Conservation (phyloP, 1,284 basidiomycete genomes). For the Schizophyllum amplum region DNA sequence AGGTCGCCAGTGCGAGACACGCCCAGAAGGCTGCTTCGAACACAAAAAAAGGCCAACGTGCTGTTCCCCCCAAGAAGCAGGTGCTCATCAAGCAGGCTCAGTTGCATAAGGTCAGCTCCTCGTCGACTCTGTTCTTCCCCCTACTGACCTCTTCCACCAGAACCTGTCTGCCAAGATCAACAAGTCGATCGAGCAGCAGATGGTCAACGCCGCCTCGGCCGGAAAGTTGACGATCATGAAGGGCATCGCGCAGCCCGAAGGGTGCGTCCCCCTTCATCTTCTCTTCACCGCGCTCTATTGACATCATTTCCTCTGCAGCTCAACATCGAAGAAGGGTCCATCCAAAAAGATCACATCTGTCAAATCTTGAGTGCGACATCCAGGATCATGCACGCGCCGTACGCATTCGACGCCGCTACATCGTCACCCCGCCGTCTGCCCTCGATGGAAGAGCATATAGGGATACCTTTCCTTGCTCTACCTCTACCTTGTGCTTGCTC, state of each 20-base stretch:
- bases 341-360: too few species aligned
- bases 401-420: too few species aligned
- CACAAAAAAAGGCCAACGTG: conserved; percentile 65
- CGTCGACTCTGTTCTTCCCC: background rate
- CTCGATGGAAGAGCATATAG: too few species aligned
- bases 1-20: conserved; percentile 44
- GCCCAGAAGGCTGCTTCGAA: conserved; percentile 55
- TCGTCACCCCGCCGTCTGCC: too few species aligned
- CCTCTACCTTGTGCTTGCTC: background rate
- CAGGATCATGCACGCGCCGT: too few species aligned
- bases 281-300: too few species aligned
- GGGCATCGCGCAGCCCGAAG: conserved; percentile 23
- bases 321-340: too few species aligned
- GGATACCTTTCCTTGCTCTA: too few species aligned
- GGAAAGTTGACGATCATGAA: conserved; percentile 89
- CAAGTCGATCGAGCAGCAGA: conserved; percentile 82
- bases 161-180: conserved; percentile 82
- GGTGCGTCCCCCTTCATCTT: too few species aligned
- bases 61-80: conserved; percentile 67
- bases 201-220: conserved; percentile 78
- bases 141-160: conserved; percentile 29
- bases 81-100: conserved; percentile 58
- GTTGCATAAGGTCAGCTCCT: conserved; percentile 50
- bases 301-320: too few species aligned
- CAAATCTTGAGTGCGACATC: too few species aligned